Base-by-base conservation (phyloP, 805 yeast genomes). In the Alloascoidea africana region DNA sequence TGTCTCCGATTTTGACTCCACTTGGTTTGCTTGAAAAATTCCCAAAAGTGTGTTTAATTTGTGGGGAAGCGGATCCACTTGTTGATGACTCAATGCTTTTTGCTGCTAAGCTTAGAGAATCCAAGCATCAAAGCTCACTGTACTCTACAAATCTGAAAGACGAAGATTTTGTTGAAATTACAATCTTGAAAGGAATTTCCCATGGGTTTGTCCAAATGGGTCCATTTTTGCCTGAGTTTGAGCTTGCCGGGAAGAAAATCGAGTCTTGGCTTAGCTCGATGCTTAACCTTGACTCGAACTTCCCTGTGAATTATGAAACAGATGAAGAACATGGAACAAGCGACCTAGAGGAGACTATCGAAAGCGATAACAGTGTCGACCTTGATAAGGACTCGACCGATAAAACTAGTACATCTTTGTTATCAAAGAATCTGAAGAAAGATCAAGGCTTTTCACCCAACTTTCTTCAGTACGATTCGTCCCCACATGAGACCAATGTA, bases 1-100 rank as follows among this genome's bases (percentile, higher is more conserved):
- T 51, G 18, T 51, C 55, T 8, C 55, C 55, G 3, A 36, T 49
- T 6, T 38, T 43, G 16, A 51, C 55, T 17, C 55, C 56, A 16
- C 19, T 37, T 2, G 43, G 44, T 34, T 37, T 50, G 14, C 40
- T 51, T 14, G 47, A 45, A 2, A 37, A 42, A 41, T 51, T 51
- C 36, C 56, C 55, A 15, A 46, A 50, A 34, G 49, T 49, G 18
- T 51, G 52, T 40, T 42, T 51, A 40, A 39, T 51, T 15, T 49
- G 56, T 32, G 55, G 55, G n/a, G 55, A 51, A 35, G 55, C 50
- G 11, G 55, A 51, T 44, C 55, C 55, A 3, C 36, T 51, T 18
- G 56, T 52, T 16, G 55, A 51, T 33, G 55, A 52, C 33, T 45
- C 55, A 3, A 49, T 51, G 15, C 32, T 52, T 8, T 52, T 51